Evolutionary conservation across 2,329 filamentous ascomycete genomes (phyloP).

Genomic region (Penicillium sp.): DNA sequence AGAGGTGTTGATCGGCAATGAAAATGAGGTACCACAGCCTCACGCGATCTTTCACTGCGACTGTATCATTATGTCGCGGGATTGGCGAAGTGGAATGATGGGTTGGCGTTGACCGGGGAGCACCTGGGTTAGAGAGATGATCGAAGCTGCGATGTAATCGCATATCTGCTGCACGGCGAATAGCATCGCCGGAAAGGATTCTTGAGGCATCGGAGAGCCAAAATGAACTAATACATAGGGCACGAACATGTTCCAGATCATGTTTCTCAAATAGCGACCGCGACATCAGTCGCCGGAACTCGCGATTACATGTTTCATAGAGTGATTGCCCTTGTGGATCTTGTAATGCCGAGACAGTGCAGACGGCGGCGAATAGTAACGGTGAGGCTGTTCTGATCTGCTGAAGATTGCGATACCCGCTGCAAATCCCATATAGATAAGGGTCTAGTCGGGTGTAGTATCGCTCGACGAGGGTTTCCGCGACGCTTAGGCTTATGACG

Average conservation of each 20-base stretch:
- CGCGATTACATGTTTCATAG: slow-evolving; percentile 44
- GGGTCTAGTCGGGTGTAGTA: slow-evolving; percentile 49
- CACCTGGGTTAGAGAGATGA: slow-evolving; percentile 28
- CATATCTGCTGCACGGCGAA: slow-evolving; percentile 32
- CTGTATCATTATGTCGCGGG: slow-evolving; percentile 12
- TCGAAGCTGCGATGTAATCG: slow-evolving; percentile 43
- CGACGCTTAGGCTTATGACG: slow-evolving; percentile 42
- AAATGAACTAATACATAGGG: slow-evolving; percentile 52
- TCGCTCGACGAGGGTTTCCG: slow-evolving; percentile 42
- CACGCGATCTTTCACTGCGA: slow-evolving; percentile 31
- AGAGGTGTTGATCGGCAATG: slow-evolving; percentile 39
- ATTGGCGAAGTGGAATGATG: slow-evolving; percentile 2
- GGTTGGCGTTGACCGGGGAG: slow-evolving; percentile 18
- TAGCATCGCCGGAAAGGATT: slow-evolving; percentile 35
- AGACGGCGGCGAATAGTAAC: slow-evolving; percentile 46
- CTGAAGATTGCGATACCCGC: slow-evolving; percentile 41
- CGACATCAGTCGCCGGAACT: slow-evolving; percentile 48
- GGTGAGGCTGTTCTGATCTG: slow-evolving; percentile 43
- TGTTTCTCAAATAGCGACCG: slow-evolving; percentile 50
- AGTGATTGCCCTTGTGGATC: slow-evolving; percentile 31
- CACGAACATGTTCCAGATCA: slow-evolving; percentile 48
- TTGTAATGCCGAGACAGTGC: slow-evolving; percentile 51
- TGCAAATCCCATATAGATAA: slow-evolving; percentile 49
- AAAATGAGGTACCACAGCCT: slow-evolving; percentile 38
- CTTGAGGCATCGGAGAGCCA: slow-evolving; percentile 53